Evolutionary conservation across 2,329 filamentous ascomycete genomes (phyloP), one percentile per base, ranked within the genome.

Genomic region (Fusarium udum): DNA sequence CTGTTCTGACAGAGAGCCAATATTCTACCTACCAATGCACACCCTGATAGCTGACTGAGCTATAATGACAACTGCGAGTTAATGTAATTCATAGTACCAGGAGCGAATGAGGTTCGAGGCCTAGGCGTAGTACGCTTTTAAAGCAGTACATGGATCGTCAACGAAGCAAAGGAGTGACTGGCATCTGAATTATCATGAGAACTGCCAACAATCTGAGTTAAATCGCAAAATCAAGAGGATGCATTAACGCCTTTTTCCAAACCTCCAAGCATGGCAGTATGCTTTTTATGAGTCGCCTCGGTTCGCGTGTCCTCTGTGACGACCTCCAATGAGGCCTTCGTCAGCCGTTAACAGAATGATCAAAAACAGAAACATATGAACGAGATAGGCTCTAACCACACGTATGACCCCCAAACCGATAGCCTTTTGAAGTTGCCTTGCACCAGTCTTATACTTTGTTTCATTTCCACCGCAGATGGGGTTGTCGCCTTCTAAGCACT

Each of bases 401-500:
- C 37, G 12, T 39, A 40, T 42, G 32, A 60, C 39, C 39, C 36
- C 22, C 42, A 39, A 34, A 43, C 46, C 49, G 42, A 32, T 45
- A 45, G 36, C 32, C 65, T 73, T 73, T 51, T 64, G 39, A 67
- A 74, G 71, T 74, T 73, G 67, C 67, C 71, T 73, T 64, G 56
- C 39, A 32, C 46, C 56, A 61, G 64, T 65, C 43, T 67, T 66
- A 45, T 48, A 45, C 37, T 28, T 67, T 49, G 18, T 46, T 20
- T 40, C 37, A n/a, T 32, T 63, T 53, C 45, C 36, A 37, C 53
- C 49, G 39, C 39, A 48, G n/a, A 51, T 53, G 11, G 22, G 24
- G 15, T 48, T 42, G 34, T 43, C 28, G 52, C 34, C 26, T 43
- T 62, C 71, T 37, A 76, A 45, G 51, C 70, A 34, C 71, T 71